phyloP scores from a whole-genome alignment of 192 early-diverging fungal species.

The Chytriomyces hyalinus region DNA sequence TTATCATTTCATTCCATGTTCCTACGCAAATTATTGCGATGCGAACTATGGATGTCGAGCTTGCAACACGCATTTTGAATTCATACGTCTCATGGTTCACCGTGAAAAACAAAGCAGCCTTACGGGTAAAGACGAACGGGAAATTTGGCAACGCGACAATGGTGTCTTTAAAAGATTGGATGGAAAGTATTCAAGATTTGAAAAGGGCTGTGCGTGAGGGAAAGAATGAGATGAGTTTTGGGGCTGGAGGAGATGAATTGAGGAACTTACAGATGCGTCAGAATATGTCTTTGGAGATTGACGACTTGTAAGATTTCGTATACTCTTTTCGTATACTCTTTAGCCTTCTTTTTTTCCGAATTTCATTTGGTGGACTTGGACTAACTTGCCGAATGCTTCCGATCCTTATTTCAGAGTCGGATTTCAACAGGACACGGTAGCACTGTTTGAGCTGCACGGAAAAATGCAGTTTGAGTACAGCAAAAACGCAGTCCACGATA shows the following conservation, averaged over 20 bases:
- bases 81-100: not conserved
- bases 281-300: slow-evolving; percentile 3
- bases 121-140: not conserved
- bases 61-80: not conserved
- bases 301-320: slow-evolving; percentile 4
- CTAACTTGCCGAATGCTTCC: not conserved
- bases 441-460: not conserved
- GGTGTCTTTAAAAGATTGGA: not conserved
- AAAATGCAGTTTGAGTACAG: not conserved
- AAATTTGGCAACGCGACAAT: not conserved
- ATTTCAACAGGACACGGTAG: not conserved
- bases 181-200: not conserved
- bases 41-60: not conserved
- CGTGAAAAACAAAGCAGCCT: not conserved
- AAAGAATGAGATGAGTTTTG: not conserved
- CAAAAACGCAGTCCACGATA: not conserved
- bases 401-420: not conserved
- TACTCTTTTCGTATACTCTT: no score
- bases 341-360: not conserved
- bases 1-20: not conserved
- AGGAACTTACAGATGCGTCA: not conserved
- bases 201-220: no score
- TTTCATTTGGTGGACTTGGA: not conserved
- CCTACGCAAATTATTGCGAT: not conserved
- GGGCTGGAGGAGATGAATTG: not conserved